Evolutionary conservation across 371 early-diverging fungal genomes (phyloP).

Genomic region (Mycotypha africana): DNA sequence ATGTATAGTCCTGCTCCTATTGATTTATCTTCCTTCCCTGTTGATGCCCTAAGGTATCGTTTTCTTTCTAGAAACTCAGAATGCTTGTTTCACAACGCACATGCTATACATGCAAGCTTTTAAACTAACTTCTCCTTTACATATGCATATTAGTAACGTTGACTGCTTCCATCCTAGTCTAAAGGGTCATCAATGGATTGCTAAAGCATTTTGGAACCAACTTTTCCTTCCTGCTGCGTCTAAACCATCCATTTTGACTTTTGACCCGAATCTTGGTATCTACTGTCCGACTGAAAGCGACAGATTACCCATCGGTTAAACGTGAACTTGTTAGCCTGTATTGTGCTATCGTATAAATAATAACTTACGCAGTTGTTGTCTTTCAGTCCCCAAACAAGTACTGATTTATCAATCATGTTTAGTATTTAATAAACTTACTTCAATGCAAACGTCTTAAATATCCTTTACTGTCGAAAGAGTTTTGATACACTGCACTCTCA

Average conservation of each 20-base stretch:
- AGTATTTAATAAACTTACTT: no score
- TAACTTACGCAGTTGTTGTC: no score
- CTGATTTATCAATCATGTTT: no score
- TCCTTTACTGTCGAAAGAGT: no score
- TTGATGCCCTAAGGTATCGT: slow-evolving; percentile 22
- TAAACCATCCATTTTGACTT: slow-evolving; percentile 9
- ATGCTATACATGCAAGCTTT: no score
- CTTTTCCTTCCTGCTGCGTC: slow-evolving; percentile 5
- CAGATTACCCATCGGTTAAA: slow-evolving; percentile 6
- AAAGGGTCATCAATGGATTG: slow-evolving; percentile 18
- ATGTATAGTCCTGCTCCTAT: slow-evolving; percentile 19
- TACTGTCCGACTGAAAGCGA: slow-evolving; percentile 7
- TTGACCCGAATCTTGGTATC: slow-evolving; percentile 14
- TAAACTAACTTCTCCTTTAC: background rate
- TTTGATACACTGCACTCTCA: no score
- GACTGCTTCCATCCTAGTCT: slow-evolving; percentile 17
- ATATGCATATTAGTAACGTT: slow-evolving; percentile 1
- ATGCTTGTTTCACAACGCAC: no score
- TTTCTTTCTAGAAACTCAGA: no score
- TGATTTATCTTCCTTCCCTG: slow-evolving; percentile 15
- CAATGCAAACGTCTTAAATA: no score
- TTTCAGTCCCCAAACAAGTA: no score
- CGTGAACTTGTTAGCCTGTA: no score
- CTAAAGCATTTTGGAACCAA: slow-evolving; percentile 20
- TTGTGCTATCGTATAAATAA: no score